A percentile compares a stretch with the other conserved stretches of the same genome.
phyloP scores from a whole-genome alignment of 2,329 filamentous ascomycete species.

The Colletotrichum sp. region DNA sequence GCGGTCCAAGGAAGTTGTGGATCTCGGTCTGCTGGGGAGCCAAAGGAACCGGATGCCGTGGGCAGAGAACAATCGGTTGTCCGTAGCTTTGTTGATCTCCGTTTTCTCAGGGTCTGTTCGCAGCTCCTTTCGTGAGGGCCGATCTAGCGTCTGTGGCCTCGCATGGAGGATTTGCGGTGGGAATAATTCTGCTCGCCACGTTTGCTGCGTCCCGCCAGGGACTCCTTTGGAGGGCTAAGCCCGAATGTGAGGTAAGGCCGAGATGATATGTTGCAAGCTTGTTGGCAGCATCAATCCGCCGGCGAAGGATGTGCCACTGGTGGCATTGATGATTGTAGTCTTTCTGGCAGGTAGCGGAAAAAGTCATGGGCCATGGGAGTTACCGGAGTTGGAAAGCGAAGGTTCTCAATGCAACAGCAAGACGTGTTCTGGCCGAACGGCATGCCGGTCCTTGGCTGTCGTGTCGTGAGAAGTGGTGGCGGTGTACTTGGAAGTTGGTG shows the following conservation, averaged over 20 bases:
- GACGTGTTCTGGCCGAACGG: neutral
- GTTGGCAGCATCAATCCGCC: neutral
- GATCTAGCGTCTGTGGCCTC: neutral
- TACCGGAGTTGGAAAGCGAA: neutral
- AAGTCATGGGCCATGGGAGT: neutral
- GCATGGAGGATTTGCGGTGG: neutral
- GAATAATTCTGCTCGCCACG: slow-evolving; percentile 11
- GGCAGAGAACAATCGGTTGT: neutral
- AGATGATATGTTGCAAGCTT: neutral
- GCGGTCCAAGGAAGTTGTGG: neutral
- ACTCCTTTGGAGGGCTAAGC: neutral
- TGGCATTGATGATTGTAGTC: neutral
- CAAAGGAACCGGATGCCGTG: neutral
- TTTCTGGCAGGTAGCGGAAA: neutral
- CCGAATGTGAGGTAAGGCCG: neutral
- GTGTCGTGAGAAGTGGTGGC: neutral
- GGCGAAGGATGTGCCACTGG: neutral
- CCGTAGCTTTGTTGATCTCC: neutral
- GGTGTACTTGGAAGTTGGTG: neutral
- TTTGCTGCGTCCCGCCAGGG: neutral
- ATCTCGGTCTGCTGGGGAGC: neutral
- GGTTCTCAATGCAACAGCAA: neutral
- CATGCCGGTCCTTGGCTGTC: neutral
- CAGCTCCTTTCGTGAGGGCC: neutral
- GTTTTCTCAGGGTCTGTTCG: neutral